phyloP scores from a whole-genome alignment of 805 yeast species.

The Ogataea minuta region DNA sequence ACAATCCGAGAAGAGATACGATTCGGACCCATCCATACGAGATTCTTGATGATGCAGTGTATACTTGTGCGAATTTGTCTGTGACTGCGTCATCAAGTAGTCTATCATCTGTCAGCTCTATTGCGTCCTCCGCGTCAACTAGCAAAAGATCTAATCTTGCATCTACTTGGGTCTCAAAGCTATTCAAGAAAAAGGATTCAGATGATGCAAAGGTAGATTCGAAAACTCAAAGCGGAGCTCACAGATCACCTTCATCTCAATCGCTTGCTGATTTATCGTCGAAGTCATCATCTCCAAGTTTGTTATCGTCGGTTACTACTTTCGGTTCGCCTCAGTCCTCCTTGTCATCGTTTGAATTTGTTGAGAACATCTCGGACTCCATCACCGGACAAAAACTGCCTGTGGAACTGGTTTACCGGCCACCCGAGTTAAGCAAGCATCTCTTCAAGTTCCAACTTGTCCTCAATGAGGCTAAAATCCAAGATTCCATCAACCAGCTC shows the following conservation, averaged over 20 bases:
- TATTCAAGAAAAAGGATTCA: constrained; percentile 24
- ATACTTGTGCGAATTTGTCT: constrained; percentile 33
- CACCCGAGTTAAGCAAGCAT: constrained; percentile 23
- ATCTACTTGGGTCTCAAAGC: constrained; percentile 27
- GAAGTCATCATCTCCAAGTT: constrained; percentile 31
- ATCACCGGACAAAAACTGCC: constrained; percentile 29
- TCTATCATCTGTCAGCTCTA: constrained; percentile 12
- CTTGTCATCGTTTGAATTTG: constrained; percentile 23
- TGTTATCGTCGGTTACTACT: constrained; percentile 25
- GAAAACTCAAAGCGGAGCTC: constrained; percentile 11
- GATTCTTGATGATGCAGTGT: constrained; percentile 63
- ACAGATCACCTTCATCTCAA: constrained; percentile 22
- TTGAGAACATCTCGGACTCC: constrained; percentile 13
- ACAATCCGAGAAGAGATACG: constrained; percentile 29
- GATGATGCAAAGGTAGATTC: constrained; percentile 3
- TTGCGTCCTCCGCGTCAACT: constrained; percentile 6
- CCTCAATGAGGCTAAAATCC: constrained; percentile 26
- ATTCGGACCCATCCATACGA: constrained; percentile 60
- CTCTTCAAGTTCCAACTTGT: constrained; percentile 28
- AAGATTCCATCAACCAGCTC: constrained; percentile 14
- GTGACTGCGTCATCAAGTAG: constrained; percentile 10
- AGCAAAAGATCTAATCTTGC: constrained; percentile 15
- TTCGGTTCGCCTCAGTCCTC: constrained; percentile 32
- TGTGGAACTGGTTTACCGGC: constrained; percentile 41
- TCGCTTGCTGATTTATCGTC: constrained; percentile 25